Evolutionary conservation across 441 rosid species (phyloP).

Genomic region (Pelargonium australe): DNA sequence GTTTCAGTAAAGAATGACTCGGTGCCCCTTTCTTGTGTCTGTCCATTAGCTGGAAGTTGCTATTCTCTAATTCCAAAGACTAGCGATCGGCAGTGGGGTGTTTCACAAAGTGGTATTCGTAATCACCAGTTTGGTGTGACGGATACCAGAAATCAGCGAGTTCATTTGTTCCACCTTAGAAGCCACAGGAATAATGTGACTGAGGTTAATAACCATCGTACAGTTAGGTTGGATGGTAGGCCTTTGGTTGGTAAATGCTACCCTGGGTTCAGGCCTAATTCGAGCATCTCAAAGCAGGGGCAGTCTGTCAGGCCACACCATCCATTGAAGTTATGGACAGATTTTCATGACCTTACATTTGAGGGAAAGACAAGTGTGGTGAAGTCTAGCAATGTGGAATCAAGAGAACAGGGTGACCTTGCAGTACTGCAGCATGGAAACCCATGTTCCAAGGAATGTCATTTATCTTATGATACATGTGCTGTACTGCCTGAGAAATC

Average conservation of each 20-base stretch:
- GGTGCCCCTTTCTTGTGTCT: not conserved
- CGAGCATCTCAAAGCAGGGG: constrained; percentile 17
- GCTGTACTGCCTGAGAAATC: constrained; percentile 11
- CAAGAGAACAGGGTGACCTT: constrained; percentile 13
- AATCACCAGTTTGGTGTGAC: constrained; percentile 8
- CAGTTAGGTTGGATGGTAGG: constrained; percentile 19
- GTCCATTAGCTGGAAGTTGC: constrained; percentile 11
- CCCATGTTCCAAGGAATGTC: constrained; percentile 18
- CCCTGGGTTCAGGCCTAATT: constrained; percentile 10
- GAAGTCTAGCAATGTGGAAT: constrained; percentile 10
- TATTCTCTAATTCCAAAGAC: constrained; percentile 12
- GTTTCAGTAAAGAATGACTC: not conserved
- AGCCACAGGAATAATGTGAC: constrained; percentile 11
- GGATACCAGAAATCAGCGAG: constrained; percentile 15
- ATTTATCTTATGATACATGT: constrained; percentile 14
- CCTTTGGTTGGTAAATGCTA: constrained; percentile 17
- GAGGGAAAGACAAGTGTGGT: constrained; percentile 9
- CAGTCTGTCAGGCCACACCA: constrained; percentile 10
- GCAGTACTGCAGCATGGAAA: constrained; percentile 1
- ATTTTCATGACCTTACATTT: constrained; percentile 1
- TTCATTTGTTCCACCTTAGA: constrained; percentile 2
- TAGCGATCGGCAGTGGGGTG: constrained; percentile 8
- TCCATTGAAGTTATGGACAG: constrained; percentile 15
- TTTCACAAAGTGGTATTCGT: constrained; percentile 12
- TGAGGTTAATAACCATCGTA: constrained; percentile 11